Evolutionary conservation across 257 asterid genomes (phyloP), one percentile per base, ranked within the genome.

Genomic region (Ilex aquifolium): DNA sequence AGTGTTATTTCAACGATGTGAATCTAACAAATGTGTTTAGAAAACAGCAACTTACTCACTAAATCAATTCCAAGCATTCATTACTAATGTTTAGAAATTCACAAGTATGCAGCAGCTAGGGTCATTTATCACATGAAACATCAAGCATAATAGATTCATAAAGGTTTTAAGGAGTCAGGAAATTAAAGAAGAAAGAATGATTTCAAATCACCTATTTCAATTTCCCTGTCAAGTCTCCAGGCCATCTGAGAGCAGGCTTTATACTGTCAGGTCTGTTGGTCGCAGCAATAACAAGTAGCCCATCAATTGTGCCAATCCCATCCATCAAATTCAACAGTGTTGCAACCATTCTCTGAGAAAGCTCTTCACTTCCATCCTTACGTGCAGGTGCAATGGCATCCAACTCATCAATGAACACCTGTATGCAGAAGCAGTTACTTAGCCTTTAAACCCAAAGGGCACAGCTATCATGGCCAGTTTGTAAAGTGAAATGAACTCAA

Each of bases 191-290:
- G 40, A 60, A 56, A 21, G 21, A 14, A 57, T 14, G 69, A 68
- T 44, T 46, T 57, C 42, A 7, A 44, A 11, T 27, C 71, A 89
- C 99, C 99, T 67, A 92, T 92, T 85, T 92, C 97, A 63, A 92
- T 80, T 85, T 89, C 99, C 80, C 93, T 73, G 72, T 92, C 97
- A 66, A 92, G 86, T 74, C 99, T 82, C 99, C 99, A 68, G 96
- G 96, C 59, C 96, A 86, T 75, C 99, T 83, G 64, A 89, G 97
- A 31, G 99, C 96, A 58, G 96, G 94, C 62, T 93, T 95, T 42
- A 93, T 79, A 69, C 88, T 84, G 77, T 92, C 96, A 60, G 91
- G 97, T 32, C 94, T 80, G 73, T 87, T 90, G 69, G 97, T 87
- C 55, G 96, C 96, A 50, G 97, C 99, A 80, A 93, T 77, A 46